Percentiles rank a stretch among this genome's conserved stretches.
Evolutionary conservation across 163 green algal species (phyloP).

Genomic region (Scenedesmus sp.): DNA sequence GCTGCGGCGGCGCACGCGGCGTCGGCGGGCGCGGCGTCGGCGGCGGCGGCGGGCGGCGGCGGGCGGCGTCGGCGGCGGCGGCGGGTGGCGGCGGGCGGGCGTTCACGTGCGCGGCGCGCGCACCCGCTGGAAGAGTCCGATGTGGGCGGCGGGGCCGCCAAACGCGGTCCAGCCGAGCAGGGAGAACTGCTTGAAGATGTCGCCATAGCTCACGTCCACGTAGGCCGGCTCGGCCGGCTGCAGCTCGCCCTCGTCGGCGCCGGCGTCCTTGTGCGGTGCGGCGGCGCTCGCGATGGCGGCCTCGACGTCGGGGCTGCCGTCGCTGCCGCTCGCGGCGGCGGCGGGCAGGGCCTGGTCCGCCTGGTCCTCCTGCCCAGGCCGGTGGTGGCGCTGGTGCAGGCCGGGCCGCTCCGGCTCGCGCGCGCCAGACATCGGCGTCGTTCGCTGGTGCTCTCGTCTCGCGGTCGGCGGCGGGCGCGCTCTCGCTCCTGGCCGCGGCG

Average conservation of each 20-base stretch:
- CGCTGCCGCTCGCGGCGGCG: no score
- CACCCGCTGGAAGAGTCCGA: slow-evolving; percentile 84
- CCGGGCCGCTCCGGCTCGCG: no score
- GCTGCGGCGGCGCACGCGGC: slow-evolving; percentile 47
- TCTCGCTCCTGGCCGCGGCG: no score
- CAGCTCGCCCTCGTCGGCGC: no score
- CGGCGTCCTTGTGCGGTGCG: slow-evolving; percentile 7
- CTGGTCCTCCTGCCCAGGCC: no score
- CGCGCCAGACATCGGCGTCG: no score
- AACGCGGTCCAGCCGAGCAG: slow-evolving; percentile 87
- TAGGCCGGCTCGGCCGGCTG: no score
- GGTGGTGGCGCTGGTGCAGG: no score
- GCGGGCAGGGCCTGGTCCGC: no score
- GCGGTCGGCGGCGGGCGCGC: no score
- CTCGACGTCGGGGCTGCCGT: slow-evolving; percentile 1
- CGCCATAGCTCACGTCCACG: slow-evolving; percentile 58
- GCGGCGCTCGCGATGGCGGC: neutral
- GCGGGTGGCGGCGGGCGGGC: no score
- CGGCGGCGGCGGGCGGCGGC: neutral
- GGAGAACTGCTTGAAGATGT: slow-evolving; percentile 77
- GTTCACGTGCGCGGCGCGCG: neutral
- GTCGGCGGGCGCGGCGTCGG: neutral
- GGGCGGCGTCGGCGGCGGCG: neutral
- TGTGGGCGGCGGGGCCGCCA: slow-evolving; percentile 86
- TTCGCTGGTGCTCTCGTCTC: no score